Base-by-base conservation (phyloP, 1,139 yeast genomes). In the Protomyces macrosporus region DNA sequence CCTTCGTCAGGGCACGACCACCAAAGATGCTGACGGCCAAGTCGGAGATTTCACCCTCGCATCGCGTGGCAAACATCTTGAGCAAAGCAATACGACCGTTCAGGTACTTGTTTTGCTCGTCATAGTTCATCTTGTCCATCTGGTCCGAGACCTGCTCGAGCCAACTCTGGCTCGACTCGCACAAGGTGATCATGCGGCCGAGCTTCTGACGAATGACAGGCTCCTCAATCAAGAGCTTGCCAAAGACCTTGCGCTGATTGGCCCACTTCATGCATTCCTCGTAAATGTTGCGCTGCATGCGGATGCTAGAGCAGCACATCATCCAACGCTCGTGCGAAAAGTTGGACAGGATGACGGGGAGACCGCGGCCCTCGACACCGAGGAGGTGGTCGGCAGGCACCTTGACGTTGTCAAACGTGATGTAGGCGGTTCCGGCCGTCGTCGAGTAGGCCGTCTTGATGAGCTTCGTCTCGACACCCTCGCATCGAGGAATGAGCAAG, bases 1-100 rank as follows among this genome's bases (percentile, higher is more conserved):
- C 80, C 33, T 75, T 75, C 55, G 79, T 76, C 70, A 78, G 77
- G 14, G 79, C 70, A 23, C 77, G 72, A 52, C 80, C 80, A 51
- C 80, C 80, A 69, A 76, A 77, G 69, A 77, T 75, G 69, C 78
- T 81, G 9, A 79, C 73, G 1, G 80, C 80, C 65, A 77, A 80
- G 40, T 80, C 74, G 67, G 79, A 77, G 32, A 53, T 53, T 66
- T 71, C 73, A 69, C 78, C 80, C 69, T 77, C 72, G 34, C 76
- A 72, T 68, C 76, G 79, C n/a, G 80, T 77, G 56, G 76, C 67
- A 65, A 73, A 74, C 14, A 80, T 80, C 72, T 77, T 77, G 69
- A 74, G 71, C 32, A 79, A 79, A 45, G 81, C 80, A 66, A 77
- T 77, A 59, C 76, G 75, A 16, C 81, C 80, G 45, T 80, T 81